Evolutionary conservation across 2,329 filamentous ascomycete genomes (phyloP), one percentile per base, ranked within the genome.

Genomic region (Aspergillaceae sp.): DNA sequence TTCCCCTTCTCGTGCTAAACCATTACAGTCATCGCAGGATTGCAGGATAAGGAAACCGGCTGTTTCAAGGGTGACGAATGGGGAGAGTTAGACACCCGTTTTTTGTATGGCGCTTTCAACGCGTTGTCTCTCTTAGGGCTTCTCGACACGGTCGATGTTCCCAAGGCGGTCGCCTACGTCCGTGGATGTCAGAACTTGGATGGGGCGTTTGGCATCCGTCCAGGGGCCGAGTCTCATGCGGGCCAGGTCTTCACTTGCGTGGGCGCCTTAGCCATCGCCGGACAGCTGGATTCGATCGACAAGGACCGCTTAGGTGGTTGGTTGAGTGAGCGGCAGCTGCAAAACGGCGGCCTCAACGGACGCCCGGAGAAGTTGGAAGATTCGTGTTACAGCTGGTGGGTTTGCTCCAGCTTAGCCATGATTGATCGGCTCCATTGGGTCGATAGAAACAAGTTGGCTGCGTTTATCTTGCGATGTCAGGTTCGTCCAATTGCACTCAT

Each of bases 341-440:
- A 87, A 7, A 84, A 83, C 41, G 92, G 92, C 29, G 92, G 92
- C 0, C 72, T 98, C 43, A 98, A 98, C 63, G 92, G 92, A 2
- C 79, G 92, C 42, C 92, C 92, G 0, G 92, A 97, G 70, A 98
- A 98, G 73, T 72, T 86, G 51, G 91, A 95, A 64, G 92, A 98
- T 65, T 91, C 95, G 9, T 98, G 92, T 71, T 98, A 98, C 70
- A 95, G 88, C 65, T 98, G 92, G 92, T 98, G 92, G 92, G 92
- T 97, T 40, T 73, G 91, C 61, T 91, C 87, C 62, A 95, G 90
- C 64, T 72, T 98, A 55, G 84, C 86, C 40, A 96, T 97, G 77
- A 86, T 98, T 55, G 82, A 78, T 45, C 83, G 84, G 46, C 77
- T 89, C 44, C 87, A 96, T 65, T 98, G 92, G 92, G 94, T 98